Evolutionary conservation across 164 flowering plant genomes (phyloP).

Genomic region (Buxus sempervirens): DNA sequence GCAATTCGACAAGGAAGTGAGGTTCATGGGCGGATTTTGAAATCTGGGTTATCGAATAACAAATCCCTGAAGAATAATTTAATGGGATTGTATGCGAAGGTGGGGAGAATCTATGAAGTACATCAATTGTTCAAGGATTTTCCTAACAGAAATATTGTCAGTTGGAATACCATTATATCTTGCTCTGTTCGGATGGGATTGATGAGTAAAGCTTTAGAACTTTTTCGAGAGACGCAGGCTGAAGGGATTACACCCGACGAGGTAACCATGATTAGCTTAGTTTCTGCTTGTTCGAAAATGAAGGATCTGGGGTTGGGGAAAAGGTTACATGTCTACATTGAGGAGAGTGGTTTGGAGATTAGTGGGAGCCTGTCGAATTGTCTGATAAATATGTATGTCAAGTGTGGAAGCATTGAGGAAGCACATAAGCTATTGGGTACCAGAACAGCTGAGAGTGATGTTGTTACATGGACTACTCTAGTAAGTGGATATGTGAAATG

Average conservation of each 20-base stretch:
- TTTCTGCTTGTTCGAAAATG: conserved; percentile 26
- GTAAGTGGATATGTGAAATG: conserved; percentile 11
- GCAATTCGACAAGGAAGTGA: conserved; percentile 5
- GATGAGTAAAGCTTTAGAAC: conserved; percentile 8
- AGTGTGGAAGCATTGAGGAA: too few relatives aligned
- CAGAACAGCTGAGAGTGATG: too few relatives aligned
- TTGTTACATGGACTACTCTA: too few relatives aligned
- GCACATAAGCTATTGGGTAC: too few relatives aligned
- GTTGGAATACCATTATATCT: conserved; percentile 26
- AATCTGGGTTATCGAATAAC: conserved; percentile 13
- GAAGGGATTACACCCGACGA: conserved; percentile 24
- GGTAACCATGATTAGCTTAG: conserved; percentile 21
- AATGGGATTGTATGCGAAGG: conserved; percentile 20
- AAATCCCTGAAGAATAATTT: conserved; percentile 19
- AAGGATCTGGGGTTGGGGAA: conserved; percentile 16
- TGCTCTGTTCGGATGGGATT: conserved; percentile 16
- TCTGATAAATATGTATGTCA: conserved; percentile 12
- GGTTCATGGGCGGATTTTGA: conserved; percentile 24
- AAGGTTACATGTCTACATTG: conserved; percentile 13
- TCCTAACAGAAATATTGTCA: conserved; percentile 12
- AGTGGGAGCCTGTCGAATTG: conserved; percentile 25
- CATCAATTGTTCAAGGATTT: conserved; percentile 16
- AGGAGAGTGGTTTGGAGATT: conserved; percentile 5
- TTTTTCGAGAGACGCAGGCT: conserved; percentile 15
- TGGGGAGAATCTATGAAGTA: conserved; percentile 9